Conservation (phyloP, 495 filamentous ascomycete genomes). For the Penicillium samsonianum region DNA sequence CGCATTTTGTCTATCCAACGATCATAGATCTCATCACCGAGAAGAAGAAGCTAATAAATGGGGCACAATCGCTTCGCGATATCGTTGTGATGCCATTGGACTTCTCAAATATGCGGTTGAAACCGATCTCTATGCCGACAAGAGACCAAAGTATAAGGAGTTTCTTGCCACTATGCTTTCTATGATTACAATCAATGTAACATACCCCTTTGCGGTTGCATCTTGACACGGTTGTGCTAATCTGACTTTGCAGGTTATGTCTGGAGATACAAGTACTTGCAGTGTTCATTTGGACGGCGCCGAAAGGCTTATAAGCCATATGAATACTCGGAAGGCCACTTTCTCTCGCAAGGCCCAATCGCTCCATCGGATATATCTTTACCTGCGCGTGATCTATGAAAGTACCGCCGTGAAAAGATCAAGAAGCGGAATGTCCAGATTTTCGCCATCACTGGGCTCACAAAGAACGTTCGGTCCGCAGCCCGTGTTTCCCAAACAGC, state of each 20-base stretch:
- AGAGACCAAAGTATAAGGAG: background rate
- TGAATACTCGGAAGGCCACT: background rate
- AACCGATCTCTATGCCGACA: slow-evolving; percentile 1
- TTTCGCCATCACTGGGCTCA: background rate
- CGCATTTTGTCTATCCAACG: background rate
- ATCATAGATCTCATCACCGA: background rate
- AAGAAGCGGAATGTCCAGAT: background rate
- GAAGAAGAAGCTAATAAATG: background rate
- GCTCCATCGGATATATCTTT: slow-evolving; percentile 11
- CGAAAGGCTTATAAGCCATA: slow-evolving; percentile 4
- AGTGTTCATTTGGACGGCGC: slow-evolving; percentile 11
- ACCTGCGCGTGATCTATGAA: slow-evolving; percentile 6
- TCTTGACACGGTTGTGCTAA: background rate
- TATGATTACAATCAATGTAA: slow-evolving; percentile 4
- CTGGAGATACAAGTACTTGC: slow-evolving; percentile 8
- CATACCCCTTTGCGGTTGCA: no score
- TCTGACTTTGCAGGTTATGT: slow-evolving; percentile 4
- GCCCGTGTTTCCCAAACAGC: background rate
- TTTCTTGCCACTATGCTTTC: background rate
- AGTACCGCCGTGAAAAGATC: background rate
- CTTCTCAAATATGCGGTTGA: slow-evolving; percentile 4
- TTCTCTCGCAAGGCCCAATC: slow-evolving; percentile 7
- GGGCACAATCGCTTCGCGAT: background rate
- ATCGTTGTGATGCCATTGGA: slow-evolving; percentile 1
- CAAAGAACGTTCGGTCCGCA: background rate